Evolutionary conservation across 2,329 filamentous ascomycete genomes (phyloP).

Genomic region (Diaporthe sp.): DNA sequence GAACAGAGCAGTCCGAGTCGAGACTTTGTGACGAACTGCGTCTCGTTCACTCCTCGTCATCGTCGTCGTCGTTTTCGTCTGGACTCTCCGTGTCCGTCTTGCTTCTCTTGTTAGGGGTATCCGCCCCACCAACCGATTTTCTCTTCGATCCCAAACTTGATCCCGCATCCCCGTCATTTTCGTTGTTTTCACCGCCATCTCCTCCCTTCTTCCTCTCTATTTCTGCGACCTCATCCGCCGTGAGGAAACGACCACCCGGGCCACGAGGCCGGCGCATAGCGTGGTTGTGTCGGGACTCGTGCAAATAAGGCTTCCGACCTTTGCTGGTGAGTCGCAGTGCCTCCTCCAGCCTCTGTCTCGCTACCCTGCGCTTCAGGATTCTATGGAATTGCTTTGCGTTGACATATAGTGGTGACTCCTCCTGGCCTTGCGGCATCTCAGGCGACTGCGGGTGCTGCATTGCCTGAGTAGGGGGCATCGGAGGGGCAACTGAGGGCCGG

Average conservation of each 20-base stretch:
- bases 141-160: constrained; percentile 67
- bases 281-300: constrained; percentile 98
- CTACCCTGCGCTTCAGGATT: constrained; percentile 93
- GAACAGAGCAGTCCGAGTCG: neutral
- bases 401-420: constrained; percentile 96
- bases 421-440: constrained; percentile 81
- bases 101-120: constrained; percentile 66
- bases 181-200: constrained; percentile 55
- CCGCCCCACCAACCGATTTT: constrained; percentile 68
- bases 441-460: constrained; percentile 82
- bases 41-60: constrained; percentile 44
- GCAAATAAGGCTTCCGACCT: constrained; percentile 95
- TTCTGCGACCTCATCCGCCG: constrained; percentile 92
- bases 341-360: constrained; percentile 93
- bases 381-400: constrained; percentile 99
- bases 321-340: constrained; percentile 92
- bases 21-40: constrained; percentile 19
- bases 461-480: constrained; percentile 73
- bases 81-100: constrained; percentile 59
- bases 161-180: constrained; percentile 49
- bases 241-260: constrained; percentile 94
- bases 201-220: constrained; percentile 78
- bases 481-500: constrained; percentile 66
- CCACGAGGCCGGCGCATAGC: constrained; percentile 96
- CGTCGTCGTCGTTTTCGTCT: constrained; percentile 55